phyloP scores from a whole-genome alignment of 495 filamentous ascomycete genomes.

The Ramalina intermedia region DNA sequence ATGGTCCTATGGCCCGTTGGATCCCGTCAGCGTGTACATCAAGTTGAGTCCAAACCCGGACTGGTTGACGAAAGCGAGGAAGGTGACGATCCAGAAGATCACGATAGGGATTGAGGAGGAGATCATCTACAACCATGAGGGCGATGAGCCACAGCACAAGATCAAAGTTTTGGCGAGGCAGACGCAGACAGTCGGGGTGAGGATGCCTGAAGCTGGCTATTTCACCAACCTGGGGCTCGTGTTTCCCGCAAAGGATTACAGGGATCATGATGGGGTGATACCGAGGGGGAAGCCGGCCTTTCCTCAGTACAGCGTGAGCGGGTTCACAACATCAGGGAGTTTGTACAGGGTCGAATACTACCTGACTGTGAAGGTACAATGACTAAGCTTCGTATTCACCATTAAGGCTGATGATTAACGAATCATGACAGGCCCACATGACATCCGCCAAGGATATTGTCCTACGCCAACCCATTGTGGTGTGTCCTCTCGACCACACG shows the following conservation, averaged over 20 bases:
- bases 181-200: slow-evolving; percentile 64
- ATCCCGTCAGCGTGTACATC: slow-evolving; percentile 91
- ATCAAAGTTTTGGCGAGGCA: slow-evolving; percentile 74
- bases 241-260: slow-evolving; percentile 78
- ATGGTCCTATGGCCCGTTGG: slow-evolving; percentile 92
- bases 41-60: slow-evolving; percentile 84
- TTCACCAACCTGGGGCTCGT: slow-evolving; percentile 81
- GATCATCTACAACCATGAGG: slow-evolving; percentile 93
- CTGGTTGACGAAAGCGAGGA: slow-evolving; percentile 76
- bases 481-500: slow-evolving; percentile 88
- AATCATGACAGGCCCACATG: slow-evolving; percentile 56
- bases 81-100: slow-evolving; percentile 87
- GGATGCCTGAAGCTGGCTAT: slow-evolving; percentile 75
- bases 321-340: slow-evolving; percentile 86
- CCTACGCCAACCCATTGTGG: slow-evolving; percentile 85
- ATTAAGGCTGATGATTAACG: background rate
- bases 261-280: slow-evolving; percentile 79
- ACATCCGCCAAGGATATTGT: slow-evolving; percentile 82
- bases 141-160: slow-evolving; percentile 90
- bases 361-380: slow-evolving; percentile 76
- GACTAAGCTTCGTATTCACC: background rate
- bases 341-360: slow-evolving; percentile 98
- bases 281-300: slow-evolving; percentile 74
- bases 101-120: slow-evolving; percentile 92
- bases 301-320: slow-evolving; percentile 73